Percentiles rank a stretch among this genome's conserved stretches.
These are phyloP conservation scores for Schizosaccharomyces versatilis DNA, from an alignment of 1,139 yeast species.

Conservation along the genomic window DNA sequence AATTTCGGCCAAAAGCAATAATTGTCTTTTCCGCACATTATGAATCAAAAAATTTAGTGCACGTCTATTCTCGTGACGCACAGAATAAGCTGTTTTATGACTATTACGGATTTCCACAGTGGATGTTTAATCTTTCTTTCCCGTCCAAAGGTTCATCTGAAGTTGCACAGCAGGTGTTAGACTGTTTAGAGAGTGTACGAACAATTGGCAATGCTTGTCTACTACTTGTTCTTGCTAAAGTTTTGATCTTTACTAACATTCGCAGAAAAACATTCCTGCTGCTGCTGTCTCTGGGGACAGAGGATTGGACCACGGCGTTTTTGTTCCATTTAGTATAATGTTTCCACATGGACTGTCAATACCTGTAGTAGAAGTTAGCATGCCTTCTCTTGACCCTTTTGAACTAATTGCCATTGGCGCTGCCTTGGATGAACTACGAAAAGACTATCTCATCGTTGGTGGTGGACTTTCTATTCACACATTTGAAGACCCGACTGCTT, in stretches of 20 bases:
- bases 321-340: slow-evolving; percentile 37
- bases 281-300: slow-evolving; percentile 26
- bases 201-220: background rate
- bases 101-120: slow-evolving; percentile 45
- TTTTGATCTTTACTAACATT: background rate
- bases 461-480: slow-evolving; percentile 72
- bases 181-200: slow-evolving; percentile 27
- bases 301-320: slow-evolving; percentile 63
- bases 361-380: slow-evolving; percentile 47
- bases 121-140: slow-evolving; percentile 42
- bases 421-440: slow-evolving; percentile 27
- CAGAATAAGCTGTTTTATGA: slow-evolving; percentile 35
- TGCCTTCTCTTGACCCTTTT: slow-evolving; percentile 26
- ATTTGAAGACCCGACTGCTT: slow-evolving; percentile 28
- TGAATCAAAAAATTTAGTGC: slow-evolving; percentile 32
- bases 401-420: slow-evolving; percentile 36
- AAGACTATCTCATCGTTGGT: slow-evolving; percentile 30
- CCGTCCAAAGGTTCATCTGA: slow-evolving; percentile 26
- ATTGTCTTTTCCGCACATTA: slow-evolving; percentile 57
- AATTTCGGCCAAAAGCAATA: slow-evolving; percentile 38
- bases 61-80: slow-evolving; percentile 27
- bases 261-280: background rate
- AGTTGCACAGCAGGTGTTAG: slow-evolving; percentile 27
- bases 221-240: background rate
- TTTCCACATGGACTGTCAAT: slow-evolving; percentile 18